A percentile compares a stretch with the other conserved stretches of the same genome.
phyloP scores from a whole-genome alignment of 768 basidiomycete species.

The Cubamyces sp. region DNA sequence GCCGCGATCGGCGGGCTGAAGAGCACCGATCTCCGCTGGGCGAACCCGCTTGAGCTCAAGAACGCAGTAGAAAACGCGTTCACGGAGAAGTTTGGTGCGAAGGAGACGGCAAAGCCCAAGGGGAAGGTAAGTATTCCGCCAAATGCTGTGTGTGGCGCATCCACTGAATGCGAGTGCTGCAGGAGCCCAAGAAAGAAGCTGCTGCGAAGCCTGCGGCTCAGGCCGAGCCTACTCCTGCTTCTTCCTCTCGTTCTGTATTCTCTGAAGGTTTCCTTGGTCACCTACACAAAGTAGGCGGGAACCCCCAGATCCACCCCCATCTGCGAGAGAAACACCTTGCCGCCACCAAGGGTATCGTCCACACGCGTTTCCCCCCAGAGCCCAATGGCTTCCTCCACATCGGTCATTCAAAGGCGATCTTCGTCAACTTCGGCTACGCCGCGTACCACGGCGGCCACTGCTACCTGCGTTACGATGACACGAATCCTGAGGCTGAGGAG shows the following conservation, averaged over 20 bases:
- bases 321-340: conserved; percentile 83
- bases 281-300: conserved; percentile 92
- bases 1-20: conserved; percentile 67
- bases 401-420: conserved; percentile 98
- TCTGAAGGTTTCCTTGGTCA: conserved; percentile 92
- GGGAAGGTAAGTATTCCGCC: conserved; percentile 51
- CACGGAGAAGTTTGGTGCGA: conserved; percentile 69
- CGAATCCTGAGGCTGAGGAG: conserved; percentile 98
- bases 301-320: conserved; percentile 79
- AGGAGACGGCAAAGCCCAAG: conserved; percentile 67
- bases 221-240: conserved; percentile 42
- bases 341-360: conserved; percentile 79
- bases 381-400: conserved; percentile 96
- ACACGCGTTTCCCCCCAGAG: conserved; percentile 98
- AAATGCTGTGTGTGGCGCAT: background rate
- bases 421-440: conserved; percentile 98
- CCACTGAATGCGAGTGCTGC: background rate
- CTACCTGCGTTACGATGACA: conserved; percentile 96
- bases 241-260: conserved; percentile 69
- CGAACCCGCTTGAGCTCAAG: conserved; percentile 82
- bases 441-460: conserved; percentile 91
- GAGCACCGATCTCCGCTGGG: conserved; percentile 75
- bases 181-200: conserved; percentile 57
- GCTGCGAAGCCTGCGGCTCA: conserved; percentile 37
- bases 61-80: conserved; percentile 76